Conservation (phyloP, 768 basidiomycete species). For the Pisolithus sp. region DNA sequence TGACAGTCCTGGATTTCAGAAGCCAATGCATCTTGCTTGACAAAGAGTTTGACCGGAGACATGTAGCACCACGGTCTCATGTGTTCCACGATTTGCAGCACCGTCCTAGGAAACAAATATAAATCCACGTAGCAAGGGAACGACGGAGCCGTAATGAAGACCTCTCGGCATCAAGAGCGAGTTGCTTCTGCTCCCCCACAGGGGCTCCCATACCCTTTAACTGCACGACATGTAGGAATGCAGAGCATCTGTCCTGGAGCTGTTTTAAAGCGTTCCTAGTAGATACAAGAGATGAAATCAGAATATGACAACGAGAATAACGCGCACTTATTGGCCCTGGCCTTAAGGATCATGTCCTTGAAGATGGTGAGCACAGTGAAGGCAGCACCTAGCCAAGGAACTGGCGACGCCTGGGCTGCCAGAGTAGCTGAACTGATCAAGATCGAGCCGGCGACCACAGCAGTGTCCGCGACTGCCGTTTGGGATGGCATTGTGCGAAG, state of each 20-base stretch:
- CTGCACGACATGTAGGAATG: slow-evolving; percentile 29
- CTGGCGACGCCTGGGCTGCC: slow-evolving; percentile 40
- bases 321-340: slow-evolving; percentile 41
- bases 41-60: slow-evolving; percentile 35
- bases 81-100: slow-evolving; percentile 31
- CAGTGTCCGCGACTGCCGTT: slow-evolving; percentile 12
- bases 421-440: slow-evolving; percentile 32
- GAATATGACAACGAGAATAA: not conserved
- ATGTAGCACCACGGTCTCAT: slow-evolving; percentile 42
- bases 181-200: slow-evolving; percentile 25
- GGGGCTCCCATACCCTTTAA: slow-evolving; percentile 29
- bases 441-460: slow-evolving; percentile 8
- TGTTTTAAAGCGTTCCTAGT: slow-evolving; percentile 37
- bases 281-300: not conserved
- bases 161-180: slow-evolving; percentile 30
- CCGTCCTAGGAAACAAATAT: slow-evolving; percentile 17
- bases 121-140: slow-evolving; percentile 1
- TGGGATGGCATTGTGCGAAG: not conserved
- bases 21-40: slow-evolving; percentile 39
- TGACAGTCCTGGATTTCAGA: slow-evolving; percentile 42
- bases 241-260: slow-evolving; percentile 41
- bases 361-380: slow-evolving; percentile 39
- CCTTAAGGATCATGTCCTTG: slow-evolving; percentile 41
- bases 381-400: slow-evolving; percentile 41
- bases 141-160: slow-evolving; percentile 11